These are phyloP conservation scores for Coix lacrymajobi DNA, from an alignment of 176 grass and related monocot genomes.

Conservation along the genomic window DNA sequence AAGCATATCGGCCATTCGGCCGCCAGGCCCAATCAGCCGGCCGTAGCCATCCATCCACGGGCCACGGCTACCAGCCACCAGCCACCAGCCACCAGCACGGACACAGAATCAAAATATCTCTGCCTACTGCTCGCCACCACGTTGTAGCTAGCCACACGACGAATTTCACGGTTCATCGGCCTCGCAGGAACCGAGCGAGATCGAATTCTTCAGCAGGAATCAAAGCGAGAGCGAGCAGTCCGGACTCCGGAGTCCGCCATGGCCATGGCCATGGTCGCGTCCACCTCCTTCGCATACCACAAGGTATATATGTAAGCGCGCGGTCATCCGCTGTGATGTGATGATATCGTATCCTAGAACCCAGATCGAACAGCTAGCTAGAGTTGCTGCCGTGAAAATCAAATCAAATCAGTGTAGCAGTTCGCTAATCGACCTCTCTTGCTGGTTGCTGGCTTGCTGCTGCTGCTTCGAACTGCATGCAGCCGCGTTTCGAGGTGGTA, in stretches of 20 bases:
- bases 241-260: no score
- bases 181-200: neutral
- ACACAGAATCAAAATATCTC: conserved; percentile 25
- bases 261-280: conserved; percentile 67
- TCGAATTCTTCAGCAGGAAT: neutral
- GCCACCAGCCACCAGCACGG: no score
- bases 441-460: neutral
- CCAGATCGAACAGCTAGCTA: neutral
- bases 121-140: neutral
- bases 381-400: neutral
- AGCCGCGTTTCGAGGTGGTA: conserved; percentile 46
- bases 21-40: neutral
- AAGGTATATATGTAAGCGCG: conserved; percentile 35
- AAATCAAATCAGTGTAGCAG: no score
- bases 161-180: neutral
- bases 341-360: no score
- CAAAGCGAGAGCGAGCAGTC: neutral
- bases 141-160: neutral
- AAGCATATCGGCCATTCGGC: neutral
- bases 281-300: conserved; percentile 52
- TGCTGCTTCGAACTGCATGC: neutral
- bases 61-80: neutral
- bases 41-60: neutral
- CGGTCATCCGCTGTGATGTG: neutral
- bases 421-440: neutral